Conservation (phyloP, 768 basidiomycete species). For the Tylopilus subfusipes region DNA sequence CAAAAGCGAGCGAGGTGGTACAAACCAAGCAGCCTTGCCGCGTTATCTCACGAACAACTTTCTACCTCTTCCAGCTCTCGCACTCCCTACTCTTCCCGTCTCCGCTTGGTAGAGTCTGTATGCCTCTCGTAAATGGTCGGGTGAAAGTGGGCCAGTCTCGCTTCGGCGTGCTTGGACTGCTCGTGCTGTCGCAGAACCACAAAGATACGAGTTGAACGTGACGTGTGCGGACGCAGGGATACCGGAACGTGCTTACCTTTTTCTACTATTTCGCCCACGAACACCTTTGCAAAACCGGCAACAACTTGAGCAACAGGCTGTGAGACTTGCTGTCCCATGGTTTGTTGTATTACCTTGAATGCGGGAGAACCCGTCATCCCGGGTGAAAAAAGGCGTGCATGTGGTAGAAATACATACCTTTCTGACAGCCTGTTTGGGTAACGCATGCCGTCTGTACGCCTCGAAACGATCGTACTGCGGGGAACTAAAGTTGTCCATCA, state of each 20-base stretch:
- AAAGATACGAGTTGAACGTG: not conserved
- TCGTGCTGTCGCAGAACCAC: constrained; percentile 50
- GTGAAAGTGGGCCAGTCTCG: constrained; percentile 77
- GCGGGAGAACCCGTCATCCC: not conserved
- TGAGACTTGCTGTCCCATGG: constrained; percentile 76
- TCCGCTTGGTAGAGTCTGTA: constrained; percentile 80
- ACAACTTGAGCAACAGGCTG: constrained; percentile 86
- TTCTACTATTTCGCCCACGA: constrained; percentile 90
- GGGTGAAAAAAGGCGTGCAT: not conserved
- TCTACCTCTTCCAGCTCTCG: constrained; percentile 64
- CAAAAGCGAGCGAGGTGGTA: not conserved
- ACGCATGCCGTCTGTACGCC: constrained; percentile 77
- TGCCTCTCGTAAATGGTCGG: constrained; percentile 87
- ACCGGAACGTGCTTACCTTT: constrained; percentile 48
- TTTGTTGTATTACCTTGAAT: constrained; percentile 76
- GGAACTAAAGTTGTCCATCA: constrained; percentile 85
- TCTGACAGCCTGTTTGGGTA: constrained; percentile 79
- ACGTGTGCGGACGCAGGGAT: not conserved
- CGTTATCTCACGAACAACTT: constrained; percentile 69
- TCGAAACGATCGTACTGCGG: constrained; percentile 88
- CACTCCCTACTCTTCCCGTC: constrained; percentile 77
- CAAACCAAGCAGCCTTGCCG: too few relatives aligned
- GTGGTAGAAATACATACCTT: constrained; percentile 45
- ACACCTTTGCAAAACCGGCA: constrained; percentile 87
- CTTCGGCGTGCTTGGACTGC: constrained; percentile 67